Percentiles rank a stretch among this genome's conserved stretches.
phyloP scores from a whole-genome alignment of 768 basidiomycete species.

The Pholiota microspora region DNA sequence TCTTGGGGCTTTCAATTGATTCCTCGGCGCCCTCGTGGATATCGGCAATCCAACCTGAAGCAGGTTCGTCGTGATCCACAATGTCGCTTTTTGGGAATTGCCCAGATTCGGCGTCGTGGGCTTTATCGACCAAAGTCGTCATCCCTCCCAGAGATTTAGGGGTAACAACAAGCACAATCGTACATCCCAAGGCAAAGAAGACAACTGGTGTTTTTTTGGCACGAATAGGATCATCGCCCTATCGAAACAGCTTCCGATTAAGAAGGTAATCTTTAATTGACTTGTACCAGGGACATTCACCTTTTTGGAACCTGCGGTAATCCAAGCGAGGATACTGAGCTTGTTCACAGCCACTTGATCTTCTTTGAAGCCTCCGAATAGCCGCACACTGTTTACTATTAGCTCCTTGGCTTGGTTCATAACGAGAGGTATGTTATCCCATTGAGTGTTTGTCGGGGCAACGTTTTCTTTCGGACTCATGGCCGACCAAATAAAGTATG shows the following conservation, averaged over 20 bases:
- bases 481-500: slow-evolving; percentile 28
- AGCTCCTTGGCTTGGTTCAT: slow-evolving; percentile 26
- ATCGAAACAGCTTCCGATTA: neutral
- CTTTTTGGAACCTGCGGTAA: slow-evolving; percentile 35
- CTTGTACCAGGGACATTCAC: slow-evolving; percentile 17
- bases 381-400: slow-evolving; percentile 27
- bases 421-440: slow-evolving; percentile 24
- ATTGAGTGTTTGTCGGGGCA: slow-evolving; percentile 9
- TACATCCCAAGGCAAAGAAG: slow-evolving; percentile 37
- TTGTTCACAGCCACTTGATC: slow-evolving; percentile 28
- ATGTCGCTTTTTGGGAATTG: neutral
- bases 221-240: slow-evolving; percentile 24
- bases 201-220: slow-evolving; percentile 26
- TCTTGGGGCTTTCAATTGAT: neutral
- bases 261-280: neutral
- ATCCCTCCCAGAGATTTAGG: slow-evolving; percentile 13
- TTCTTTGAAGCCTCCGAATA: slow-evolving; percentile 32
- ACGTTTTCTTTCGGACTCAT: slow-evolving; percentile 6
- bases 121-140: slow-evolving; percentile 3
- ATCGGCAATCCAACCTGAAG: slow-evolving; percentile 1
- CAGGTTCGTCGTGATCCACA: neutral
- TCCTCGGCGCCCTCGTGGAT: neutral
- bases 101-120: neutral
- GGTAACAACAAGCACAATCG: slow-evolving; percentile 29
- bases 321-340: slow-evolving; percentile 41